These are phyloP conservation scores for Mucor piriformis DNA, from an alignment of 371 early-diverging fungal genomes.

Conservation along the genomic window DNA sequence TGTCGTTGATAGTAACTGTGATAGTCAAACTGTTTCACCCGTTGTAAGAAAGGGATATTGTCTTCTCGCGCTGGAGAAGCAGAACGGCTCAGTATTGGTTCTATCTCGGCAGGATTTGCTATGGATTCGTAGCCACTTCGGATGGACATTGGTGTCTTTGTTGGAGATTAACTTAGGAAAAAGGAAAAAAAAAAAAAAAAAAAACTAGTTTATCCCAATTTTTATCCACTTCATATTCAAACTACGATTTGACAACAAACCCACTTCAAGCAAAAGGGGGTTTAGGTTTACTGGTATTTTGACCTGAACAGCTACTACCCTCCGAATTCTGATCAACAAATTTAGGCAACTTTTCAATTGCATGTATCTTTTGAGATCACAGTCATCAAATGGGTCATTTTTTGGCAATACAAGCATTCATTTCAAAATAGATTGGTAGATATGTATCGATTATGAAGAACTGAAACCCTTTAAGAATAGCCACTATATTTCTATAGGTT, in stretches of 20 bases:
- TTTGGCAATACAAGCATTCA: too few species aligned
- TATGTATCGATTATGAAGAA: too few species aligned
- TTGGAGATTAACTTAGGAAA: background rate
- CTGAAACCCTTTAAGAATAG: too few species aligned
- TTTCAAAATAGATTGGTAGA: too few species aligned
- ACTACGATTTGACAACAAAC: background rate
- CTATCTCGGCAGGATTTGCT: background rate
- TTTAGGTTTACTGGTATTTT: conserved; percentile 38
- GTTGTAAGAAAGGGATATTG: background rate
- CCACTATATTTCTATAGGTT: too few species aligned
- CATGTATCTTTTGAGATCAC: too few species aligned
- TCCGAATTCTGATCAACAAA: conserved; percentile 16
- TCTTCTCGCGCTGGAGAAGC: background rate
- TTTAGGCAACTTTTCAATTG: conserved; percentile 34
- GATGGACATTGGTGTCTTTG: background rate
- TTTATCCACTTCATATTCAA: background rate
- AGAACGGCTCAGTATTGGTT: background rate
- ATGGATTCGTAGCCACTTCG: background rate
- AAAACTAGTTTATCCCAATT: background rate
- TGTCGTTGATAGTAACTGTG: background rate
- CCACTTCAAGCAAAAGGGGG: conserved; percentile 23
- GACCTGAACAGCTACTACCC: conserved; percentile 19
- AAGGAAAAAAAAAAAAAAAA: background rate
- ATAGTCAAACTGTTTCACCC: background rate
- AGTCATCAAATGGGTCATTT: too few species aligned